Evolutionary conservation across 2,329 filamentous ascomycete species (phyloP).

Genomic region (Aspergillus sergii): DNA sequence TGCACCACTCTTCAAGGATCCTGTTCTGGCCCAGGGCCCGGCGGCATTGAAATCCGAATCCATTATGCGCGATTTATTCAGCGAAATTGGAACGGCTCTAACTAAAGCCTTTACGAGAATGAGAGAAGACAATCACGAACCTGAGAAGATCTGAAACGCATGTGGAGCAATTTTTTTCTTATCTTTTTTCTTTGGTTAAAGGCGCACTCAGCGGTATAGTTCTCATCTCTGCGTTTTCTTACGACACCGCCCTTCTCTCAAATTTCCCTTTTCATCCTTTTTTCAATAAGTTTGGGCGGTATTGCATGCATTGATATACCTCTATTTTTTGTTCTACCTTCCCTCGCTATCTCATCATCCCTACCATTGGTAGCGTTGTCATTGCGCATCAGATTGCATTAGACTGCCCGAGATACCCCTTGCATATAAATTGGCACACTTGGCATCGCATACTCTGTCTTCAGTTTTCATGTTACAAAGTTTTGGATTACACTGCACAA

Average conservation of each 20-base stretch:
- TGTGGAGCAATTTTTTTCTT: background rate
- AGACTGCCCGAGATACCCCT: slow-evolving; percentile 4
- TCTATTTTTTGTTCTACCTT: background rate
- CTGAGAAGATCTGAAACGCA: background rate
- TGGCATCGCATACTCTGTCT: background rate
- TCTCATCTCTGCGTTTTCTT: background rate
- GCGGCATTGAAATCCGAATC: slow-evolving; percentile 19
- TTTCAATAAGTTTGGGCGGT: background rate
- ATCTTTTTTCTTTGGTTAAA: background rate
- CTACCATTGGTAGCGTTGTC: background rate
- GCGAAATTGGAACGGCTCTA: slow-evolving; percentile 20
- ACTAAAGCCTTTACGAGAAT: slow-evolving; percentile 19
- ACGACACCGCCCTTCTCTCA: background rate
- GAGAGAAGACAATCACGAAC: slow-evolving; percentile 9
- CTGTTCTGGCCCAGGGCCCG: slow-evolving; percentile 9
- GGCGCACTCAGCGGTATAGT: background rate
- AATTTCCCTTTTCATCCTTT: background rate
- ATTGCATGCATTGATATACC: slow-evolving; percentile 3
- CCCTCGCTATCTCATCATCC: background rate
- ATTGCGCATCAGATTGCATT: slow-evolving; percentile 4
- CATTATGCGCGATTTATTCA: slow-evolving; percentile 22
- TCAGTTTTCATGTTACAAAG: background rate
- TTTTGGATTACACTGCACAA: background rate
- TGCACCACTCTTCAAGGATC: slow-evolving; percentile 16
- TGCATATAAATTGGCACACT: slow-evolving; percentile 1